Percentiles rank a stretch among this genome's conserved stretches.
Conservation (phyloP, 805 yeast species). For the Candida wancherniae region DNA sequence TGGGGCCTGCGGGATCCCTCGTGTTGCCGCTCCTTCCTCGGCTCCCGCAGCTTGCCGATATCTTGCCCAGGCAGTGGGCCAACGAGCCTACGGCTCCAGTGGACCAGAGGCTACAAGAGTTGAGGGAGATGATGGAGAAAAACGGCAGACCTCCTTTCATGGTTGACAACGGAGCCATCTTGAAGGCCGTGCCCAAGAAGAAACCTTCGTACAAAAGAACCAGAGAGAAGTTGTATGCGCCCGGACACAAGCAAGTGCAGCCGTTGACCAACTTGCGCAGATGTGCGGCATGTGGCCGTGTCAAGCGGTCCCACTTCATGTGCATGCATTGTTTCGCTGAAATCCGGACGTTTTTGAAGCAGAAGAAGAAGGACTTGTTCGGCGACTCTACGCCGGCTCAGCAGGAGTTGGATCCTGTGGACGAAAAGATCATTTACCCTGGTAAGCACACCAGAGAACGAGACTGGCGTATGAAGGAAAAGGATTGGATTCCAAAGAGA, state of each 20-base stretch:
- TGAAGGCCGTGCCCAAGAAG: constrained; percentile 91
- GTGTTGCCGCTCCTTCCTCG: constrained; percentile 13
- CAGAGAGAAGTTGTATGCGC: constrained; percentile 77
- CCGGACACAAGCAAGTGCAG: constrained; percentile 76
- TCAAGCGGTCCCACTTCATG: constrained; percentile 81
- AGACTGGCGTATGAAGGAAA: constrained; percentile 27
- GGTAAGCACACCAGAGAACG: constrained; percentile 49
- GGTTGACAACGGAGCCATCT: constrained; percentile 60
- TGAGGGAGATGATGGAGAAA: constrained; percentile 37
- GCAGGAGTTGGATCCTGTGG: constrained; percentile 53
- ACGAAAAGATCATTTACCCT: constrained; percentile 66
- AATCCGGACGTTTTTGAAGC: constrained; percentile 70
- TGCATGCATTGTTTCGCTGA: constrained; percentile 91
- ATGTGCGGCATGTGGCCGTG: constrained; percentile 95
- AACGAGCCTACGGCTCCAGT: constrained; percentile 2
- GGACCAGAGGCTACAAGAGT: constrained; percentile 31
- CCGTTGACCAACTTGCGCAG: constrained; percentile 72
- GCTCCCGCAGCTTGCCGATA: constrained; percentile 12
- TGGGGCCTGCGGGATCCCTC: constrained; percentile 7
- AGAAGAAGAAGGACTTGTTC: constrained; percentile 29
- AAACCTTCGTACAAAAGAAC: constrained; percentile 83
- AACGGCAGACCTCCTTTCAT: constrained; percentile 35
- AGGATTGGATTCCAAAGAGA: constrained; percentile 43
- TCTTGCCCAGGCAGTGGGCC: constrained; percentile 11
- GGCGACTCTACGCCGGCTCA: constrained; percentile 30